These are phyloP conservation scores for Phytophthora chlamydospora DNA, from an alignment of 352 stramenopile genomes.

Conservation along the genomic window DNA sequence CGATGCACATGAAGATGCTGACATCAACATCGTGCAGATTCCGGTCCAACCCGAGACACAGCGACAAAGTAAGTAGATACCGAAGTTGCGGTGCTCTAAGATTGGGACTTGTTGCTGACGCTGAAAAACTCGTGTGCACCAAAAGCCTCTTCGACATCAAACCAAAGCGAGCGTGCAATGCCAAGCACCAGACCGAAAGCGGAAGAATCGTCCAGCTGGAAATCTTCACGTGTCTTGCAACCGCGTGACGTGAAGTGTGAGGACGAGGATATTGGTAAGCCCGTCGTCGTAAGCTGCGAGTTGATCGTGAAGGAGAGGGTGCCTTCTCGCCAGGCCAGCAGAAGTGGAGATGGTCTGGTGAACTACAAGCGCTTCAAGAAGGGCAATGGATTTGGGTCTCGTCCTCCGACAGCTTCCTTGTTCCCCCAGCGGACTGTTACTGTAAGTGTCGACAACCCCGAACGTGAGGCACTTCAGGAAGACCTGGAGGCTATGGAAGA, in stretches of 20 bases:
- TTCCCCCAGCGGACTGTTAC: slow-evolving; percentile 59
- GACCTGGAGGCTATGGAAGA: slow-evolving; percentile 75
- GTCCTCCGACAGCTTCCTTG: slow-evolving; percentile 48
- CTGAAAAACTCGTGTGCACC: neutral
- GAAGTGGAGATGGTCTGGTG: slow-evolving; percentile 19
- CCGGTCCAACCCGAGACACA: slow-evolving; percentile 9
- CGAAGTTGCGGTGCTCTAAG: neutral
- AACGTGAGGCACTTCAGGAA: slow-evolving; percentile 58
- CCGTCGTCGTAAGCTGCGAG: slow-evolving; percentile 54
- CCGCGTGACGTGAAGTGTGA: slow-evolving; percentile 34
- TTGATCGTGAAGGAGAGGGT: slow-evolving; percentile 56
- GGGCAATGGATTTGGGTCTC: slow-evolving; percentile 56
- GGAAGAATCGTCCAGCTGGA: slow-evolving; percentile 29
- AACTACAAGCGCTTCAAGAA: slow-evolving; percentile 91
- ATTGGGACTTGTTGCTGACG: slow-evolving; percentile 2
- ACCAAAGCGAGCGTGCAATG: slow-evolving; percentile 9
- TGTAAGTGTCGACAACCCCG: slow-evolving; percentile 67
- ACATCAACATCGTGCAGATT: slow-evolving; percentile 42
- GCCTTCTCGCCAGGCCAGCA: neutral
- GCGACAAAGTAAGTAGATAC: slow-evolving; percentile 18
- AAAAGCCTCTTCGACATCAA: slow-evolving; percentile 20
- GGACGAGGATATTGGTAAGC: slow-evolving; percentile 40
- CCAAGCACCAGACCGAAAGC: slow-evolving; percentile 8
- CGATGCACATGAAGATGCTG: slow-evolving; percentile 13
- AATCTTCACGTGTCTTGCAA: slow-evolving; percentile 38